A percentile compares a stretch with the other conserved stretches of the same genome.
Evolutionary conservation across 352 stramenopile genomes (phyloP).

Genomic region (Globisporangium spinosum): DNA sequence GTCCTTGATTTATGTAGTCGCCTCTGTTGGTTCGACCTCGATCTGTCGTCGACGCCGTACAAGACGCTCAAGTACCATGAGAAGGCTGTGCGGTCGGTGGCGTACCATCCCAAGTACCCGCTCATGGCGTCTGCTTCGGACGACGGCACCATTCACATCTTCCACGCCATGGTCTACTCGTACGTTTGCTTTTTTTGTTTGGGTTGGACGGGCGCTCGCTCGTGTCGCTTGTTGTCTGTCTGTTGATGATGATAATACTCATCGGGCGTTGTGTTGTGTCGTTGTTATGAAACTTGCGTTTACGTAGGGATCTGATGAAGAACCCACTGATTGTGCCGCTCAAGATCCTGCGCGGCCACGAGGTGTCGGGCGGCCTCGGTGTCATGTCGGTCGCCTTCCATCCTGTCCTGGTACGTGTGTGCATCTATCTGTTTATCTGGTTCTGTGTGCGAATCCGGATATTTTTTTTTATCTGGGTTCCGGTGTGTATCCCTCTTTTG

Average conservation of each 20-base stretch:
- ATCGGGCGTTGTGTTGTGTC: not conserved
- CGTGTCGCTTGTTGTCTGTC: conserved; percentile 8
- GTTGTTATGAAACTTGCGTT: not conserved
- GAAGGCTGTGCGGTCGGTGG: conserved; percentile 93
- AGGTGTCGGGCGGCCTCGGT: conserved; percentile 92
- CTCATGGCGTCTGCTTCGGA: conserved; percentile 98
- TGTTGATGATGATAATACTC: not conserved
- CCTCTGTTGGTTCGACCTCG: conserved; percentile 99
- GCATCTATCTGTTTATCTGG: not conserved
- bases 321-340: conserved; percentile 99
- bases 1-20: conserved; percentile 31
- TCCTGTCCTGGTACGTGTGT: conserved; percentile 89
- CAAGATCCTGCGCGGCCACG: conserved; percentile 96
- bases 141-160: conserved; percentile 98
- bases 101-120: conserved; percentile 95
- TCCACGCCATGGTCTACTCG: conserved; percentile 99
- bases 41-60: conserved; percentile 96
- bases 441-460: not conserved
- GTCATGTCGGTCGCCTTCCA: conserved; percentile 97
- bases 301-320: conserved; percentile 93
- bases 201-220: conserved; percentile 2
- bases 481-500: not conserved
- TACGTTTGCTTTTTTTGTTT: conserved; percentile 41
- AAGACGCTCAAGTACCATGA: conserved; percentile 99
- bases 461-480: not conserved